These are phyloP conservation scores for Lodderomyces pseudojiufengensis DNA, from an alignment of 1,139 yeast species.

Conservation along the genomic window DNA sequence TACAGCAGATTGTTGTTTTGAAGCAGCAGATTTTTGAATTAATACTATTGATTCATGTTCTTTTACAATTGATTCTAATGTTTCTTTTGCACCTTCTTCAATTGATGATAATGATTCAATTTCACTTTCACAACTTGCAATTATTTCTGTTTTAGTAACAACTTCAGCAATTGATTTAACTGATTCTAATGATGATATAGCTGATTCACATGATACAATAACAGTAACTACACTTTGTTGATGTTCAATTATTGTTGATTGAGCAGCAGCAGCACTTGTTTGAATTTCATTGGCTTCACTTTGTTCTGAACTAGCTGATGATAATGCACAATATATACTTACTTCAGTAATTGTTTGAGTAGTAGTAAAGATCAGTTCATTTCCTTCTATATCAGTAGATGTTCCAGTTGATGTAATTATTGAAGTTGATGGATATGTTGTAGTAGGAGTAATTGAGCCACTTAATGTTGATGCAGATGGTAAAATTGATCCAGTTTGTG, in stretches of 20 bases:
- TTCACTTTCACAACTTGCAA: conserved; percentile 9
- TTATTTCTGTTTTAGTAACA: conserved; percentile 9
- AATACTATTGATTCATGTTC: conserved; percentile 8
- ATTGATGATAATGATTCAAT: conserved; percentile 6
- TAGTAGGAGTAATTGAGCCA: conserved; percentile 6
- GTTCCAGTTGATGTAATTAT: conserved; percentile 4
- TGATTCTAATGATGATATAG: conserved; percentile 11
- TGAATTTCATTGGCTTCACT: conserved; percentile 7
- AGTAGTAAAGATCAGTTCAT: conserved; percentile 2
- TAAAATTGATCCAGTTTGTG: conserved; percentile 19
- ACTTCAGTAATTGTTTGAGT: conserved; percentile 6
- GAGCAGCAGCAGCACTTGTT: conserved; percentile 8
- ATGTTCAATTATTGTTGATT: conserved; percentile 8
- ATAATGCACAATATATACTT: conserved; percentile 8
- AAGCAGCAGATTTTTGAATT: conserved; percentile 7
- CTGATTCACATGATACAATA: conserved; percentile 13
- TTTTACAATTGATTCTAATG: conserved; percentile 6
- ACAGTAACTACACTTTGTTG: conserved; percentile 8
- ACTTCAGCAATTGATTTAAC: conserved; percentile 9
- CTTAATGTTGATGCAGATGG: conserved; percentile 24
- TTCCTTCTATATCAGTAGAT: conserved; percentile 6
- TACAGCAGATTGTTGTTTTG: conserved; percentile 11
- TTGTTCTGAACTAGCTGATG: conserved; percentile 8
- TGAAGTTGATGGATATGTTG: conserved; percentile 3
- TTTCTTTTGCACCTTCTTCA: conserved; percentile 8